These are phyloP conservation scores for Yarrowia alimentaria DNA, from an alignment of 805 yeast species.

Conservation along the genomic window DNA sequence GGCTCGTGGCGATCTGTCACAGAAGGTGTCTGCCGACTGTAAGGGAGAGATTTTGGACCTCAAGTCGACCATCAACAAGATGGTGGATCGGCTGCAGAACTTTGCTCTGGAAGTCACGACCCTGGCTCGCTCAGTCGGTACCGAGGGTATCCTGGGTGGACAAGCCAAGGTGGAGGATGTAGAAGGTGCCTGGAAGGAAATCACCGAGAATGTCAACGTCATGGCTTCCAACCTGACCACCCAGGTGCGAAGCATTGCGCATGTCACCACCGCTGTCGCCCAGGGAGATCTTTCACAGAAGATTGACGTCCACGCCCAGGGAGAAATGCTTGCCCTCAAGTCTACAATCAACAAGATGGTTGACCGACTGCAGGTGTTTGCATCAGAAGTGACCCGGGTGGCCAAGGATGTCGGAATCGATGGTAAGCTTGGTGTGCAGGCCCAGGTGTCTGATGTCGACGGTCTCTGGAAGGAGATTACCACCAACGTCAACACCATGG, in stretches of 20 bases:
- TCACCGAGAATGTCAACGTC: conserved; percentile 79
- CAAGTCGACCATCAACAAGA: conserved; percentile 80
- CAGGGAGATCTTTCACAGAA: conserved; percentile 84
- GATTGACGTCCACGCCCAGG: conserved; percentile 86
- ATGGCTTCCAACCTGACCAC: conserved; percentile 86
- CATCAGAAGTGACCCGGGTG: conserved; percentile 82
- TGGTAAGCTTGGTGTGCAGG: conserved; percentile 89
- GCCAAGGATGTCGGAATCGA: conserved; percentile 93
- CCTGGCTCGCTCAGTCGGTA: conserved; percentile 85
- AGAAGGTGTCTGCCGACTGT: conserved; percentile 83
- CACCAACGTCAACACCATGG: conserved; percentile 90
- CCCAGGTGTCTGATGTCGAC: conserved; percentile 86
- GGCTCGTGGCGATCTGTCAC: conserved; percentile 76
- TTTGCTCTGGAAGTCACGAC: conserved; percentile 84
- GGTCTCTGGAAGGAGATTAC: conserved; percentile 92
- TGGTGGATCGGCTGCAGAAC: conserved; percentile 80
- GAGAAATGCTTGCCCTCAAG: conserved; percentile 82
- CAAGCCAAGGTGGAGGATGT: conserved; percentile 79
- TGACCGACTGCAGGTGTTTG: conserved; percentile 83
- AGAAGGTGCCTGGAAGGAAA: conserved; percentile 82
- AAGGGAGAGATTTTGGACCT: conserved; percentile 75
- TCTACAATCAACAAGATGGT: conserved; percentile 90
- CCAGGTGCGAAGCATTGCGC: conserved; percentile 85
- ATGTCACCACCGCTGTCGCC: conserved; percentile 89
- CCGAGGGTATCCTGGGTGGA: conserved; percentile 84